Evolutionary conservation across 352 stramenopile species (phyloP).

Genomic region (Pythium grandisporangium): DNA sequence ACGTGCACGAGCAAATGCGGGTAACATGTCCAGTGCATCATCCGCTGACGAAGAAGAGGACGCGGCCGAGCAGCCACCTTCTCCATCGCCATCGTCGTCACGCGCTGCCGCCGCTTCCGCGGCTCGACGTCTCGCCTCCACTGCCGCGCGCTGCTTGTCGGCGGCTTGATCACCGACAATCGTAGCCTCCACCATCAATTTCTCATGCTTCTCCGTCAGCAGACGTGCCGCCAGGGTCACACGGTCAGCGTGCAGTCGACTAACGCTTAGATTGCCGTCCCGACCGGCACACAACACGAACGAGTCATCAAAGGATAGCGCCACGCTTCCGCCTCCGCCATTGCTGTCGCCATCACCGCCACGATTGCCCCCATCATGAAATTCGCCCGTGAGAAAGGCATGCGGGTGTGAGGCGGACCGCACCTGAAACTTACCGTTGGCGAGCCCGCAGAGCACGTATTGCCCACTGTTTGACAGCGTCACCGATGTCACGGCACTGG

Average conservation of each 20-base stretch:
- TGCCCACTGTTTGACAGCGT: constrained; percentile 33
- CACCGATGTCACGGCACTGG: constrained; percentile 24
- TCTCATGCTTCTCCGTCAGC: constrained; percentile 25
- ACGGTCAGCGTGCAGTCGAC: constrained; percentile 48
- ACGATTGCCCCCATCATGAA: constrained; percentile 43
- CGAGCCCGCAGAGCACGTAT: constrained; percentile 68
- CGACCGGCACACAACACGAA: constrained; percentile 59
- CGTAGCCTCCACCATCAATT: constrained; percentile 28
- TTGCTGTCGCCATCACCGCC: background rate
- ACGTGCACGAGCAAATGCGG: constrained; percentile 59
- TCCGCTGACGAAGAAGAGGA: background rate
- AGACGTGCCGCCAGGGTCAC: constrained; percentile 26
- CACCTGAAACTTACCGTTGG: constrained; percentile 79
- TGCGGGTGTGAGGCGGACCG: constrained; percentile 33
- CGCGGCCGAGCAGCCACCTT: constrained; percentile 6
- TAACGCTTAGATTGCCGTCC: constrained; percentile 74
- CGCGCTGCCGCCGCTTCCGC: constrained; percentile 30
- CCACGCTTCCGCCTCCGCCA: constrained; percentile 9
- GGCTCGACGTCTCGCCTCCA: constrained; percentile 37
- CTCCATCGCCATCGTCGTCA: constrained; percentile 28
- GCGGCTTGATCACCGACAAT: constrained; percentile 41
- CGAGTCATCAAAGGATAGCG: constrained; percentile 80
- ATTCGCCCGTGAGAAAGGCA: constrained; percentile 64
- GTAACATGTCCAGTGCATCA: constrained; percentile 48
- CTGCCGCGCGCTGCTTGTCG: constrained; percentile 43